phyloP scores from a whole-genome alignment of 352 stramenopile species.

The Phytophthora megakarya region DNA sequence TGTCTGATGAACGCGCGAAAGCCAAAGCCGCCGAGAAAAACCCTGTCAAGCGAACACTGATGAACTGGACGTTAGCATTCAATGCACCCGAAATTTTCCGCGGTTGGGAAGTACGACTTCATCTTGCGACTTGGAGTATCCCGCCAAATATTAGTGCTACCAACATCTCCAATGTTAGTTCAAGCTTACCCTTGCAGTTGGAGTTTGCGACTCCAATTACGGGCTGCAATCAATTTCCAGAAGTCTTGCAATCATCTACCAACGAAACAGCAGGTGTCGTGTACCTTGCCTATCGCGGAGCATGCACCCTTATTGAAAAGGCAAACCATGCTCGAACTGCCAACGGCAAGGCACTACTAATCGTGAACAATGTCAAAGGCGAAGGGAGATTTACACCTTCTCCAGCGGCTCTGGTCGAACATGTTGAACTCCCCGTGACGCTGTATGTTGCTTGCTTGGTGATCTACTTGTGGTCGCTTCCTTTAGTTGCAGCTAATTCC shows the following conservation, averaged over 20 bases:
- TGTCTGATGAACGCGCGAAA: constrained; percentile 31
- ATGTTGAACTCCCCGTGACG: constrained; percentile 51
- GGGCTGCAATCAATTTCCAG: constrained; percentile 38
- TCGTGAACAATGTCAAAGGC: constrained; percentile 73
- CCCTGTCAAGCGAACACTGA: constrained; percentile 21
- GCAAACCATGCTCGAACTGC: constrained; percentile 42
- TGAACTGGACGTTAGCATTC: constrained; percentile 67
- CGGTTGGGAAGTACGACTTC: constrained; percentile 57
- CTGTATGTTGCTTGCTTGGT: constrained; percentile 43
- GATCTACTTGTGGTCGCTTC: no score
- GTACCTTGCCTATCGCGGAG: constrained; percentile 60
- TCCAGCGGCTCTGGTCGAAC: constrained; percentile 31
- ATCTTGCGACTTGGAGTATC: constrained; percentile 64
- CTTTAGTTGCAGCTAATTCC: not conserved
- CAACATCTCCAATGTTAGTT: constrained; percentile 8
- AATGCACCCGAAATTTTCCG: constrained; percentile 45
- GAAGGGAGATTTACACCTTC: constrained; percentile 56
- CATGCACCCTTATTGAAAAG: constrained; percentile 76
- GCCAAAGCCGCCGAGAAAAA: constrained; percentile 18
- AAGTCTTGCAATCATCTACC: constrained; percentile 5
- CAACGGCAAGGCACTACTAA: constrained; percentile 44
- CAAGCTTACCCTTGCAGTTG: constrained; percentile 31
- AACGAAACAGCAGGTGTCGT: constrained; percentile 18
- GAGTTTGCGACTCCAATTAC: constrained; percentile 44
- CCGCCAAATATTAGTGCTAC: constrained; percentile 27